A percentile compares a stretch with the other conserved stretches of the same genome.
These are phyloP conservation scores for Arabidopsis arenosa DNA, from an alignment of 345 rosid genomes.

Conservation along the genomic window DNA sequence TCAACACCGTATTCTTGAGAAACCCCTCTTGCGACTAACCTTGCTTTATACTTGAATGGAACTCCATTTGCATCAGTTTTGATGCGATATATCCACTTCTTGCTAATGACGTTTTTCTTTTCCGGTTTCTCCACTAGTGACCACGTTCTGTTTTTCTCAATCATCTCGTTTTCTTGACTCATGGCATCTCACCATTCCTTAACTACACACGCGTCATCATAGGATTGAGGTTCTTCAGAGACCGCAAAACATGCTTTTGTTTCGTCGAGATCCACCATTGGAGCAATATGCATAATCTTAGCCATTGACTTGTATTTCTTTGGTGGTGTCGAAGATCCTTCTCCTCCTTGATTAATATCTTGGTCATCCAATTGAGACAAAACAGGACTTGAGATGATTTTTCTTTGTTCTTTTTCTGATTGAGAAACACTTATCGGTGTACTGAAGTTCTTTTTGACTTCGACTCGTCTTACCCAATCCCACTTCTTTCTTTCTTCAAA, in stretches of 20 bases:
- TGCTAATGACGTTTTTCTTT: background rate
- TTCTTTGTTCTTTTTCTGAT: background rate
- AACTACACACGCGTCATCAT: background rate
- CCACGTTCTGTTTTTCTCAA: background rate
- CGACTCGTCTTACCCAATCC: background rate
- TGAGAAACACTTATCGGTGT: background rate
- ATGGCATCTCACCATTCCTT: background rate
- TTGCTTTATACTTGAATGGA: background rate
- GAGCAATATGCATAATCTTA: background rate
- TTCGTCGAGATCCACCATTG: background rate
- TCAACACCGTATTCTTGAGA: conserved; percentile 4
- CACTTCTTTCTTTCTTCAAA: background rate
- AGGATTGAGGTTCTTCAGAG: background rate
- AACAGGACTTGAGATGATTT: background rate
- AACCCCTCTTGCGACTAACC: background rate
- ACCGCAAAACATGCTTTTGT: background rate
- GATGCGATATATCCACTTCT: background rate
- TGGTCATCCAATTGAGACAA: background rate
- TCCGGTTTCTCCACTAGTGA: background rate
- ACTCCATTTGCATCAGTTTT: background rate
- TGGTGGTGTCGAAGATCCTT: background rate
- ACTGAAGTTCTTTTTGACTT: background rate
- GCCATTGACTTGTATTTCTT: background rate
- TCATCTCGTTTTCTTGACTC: background rate
- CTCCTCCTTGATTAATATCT: background rate